Percentiles rank a stretch among this genome's conserved stretches.
phyloP scores from a whole-genome alignment of 257 asterid genomes.

The Fraxinus excelsior region DNA sequence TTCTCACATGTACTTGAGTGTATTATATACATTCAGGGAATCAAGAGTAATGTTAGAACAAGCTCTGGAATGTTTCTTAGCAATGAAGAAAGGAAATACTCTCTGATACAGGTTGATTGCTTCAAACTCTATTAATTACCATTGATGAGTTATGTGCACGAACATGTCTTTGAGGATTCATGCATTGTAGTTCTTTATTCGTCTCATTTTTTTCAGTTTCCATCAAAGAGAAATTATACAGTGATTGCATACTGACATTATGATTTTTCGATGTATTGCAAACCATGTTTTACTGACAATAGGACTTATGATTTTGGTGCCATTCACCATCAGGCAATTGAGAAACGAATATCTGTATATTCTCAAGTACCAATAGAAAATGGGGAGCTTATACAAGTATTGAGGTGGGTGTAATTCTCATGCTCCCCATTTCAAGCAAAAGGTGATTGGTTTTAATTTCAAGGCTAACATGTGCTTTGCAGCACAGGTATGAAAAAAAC shows the following conservation, averaged over 20 bases:
- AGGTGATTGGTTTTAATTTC: constrained; percentile 37
- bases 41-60: constrained; percentile 72
- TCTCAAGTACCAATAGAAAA: constrained; percentile 80
- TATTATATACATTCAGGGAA: constrained; percentile 51
- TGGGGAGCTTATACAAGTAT: constrained; percentile 88
- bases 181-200: background rate
- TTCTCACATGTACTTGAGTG: constrained; percentile 12
- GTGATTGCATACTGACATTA: background rate
- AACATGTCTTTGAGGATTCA: background rate
- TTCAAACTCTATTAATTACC: background rate
- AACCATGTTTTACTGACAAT: constrained; percentile 23
- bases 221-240: background rate
- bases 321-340: constrained; percentile 60
- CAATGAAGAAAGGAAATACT: constrained; percentile 59
- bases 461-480: constrained; percentile 76
- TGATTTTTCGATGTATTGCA: constrained; percentile 8
- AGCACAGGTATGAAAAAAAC: constrained; percentile 86
- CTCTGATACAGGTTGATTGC: constrained; percentile 64
- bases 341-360: constrained; percentile 80
- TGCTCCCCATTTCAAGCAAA: constrained; percentile 26
- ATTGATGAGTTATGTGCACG: background rate
- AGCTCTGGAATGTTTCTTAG: constrained; percentile 88
- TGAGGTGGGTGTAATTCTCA: constrained; percentile 51
- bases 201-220: background rate
- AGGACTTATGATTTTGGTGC: constrained; percentile 10